Base-by-base conservation (phyloP, 371 early-diverging fungal genomes). In the Phascolomyces articulosus region DNA sequence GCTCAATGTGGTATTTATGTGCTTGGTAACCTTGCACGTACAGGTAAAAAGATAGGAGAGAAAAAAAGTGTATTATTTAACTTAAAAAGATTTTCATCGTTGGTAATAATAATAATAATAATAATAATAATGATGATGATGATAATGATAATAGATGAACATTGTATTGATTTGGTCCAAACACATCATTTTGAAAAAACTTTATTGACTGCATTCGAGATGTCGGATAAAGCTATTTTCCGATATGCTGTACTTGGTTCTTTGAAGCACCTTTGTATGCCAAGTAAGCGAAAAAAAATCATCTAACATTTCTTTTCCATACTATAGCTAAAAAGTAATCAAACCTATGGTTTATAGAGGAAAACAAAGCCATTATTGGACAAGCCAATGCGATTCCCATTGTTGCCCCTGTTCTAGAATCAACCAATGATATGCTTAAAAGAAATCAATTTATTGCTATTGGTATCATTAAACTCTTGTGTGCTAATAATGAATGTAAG, bases 401-500 rank as follows among this genome's bases (percentile, higher is more conserved):
- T 3, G 63, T 85, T 3, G 62, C 85, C 23, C 81, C 84, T 9
- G 57, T 79, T 16, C 58, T 89, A 16, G 80, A 84, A 40, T 53
- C 74, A 21, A 71, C 76, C 15, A 87, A 87, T 54, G 86, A 87
- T 66, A 82, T 80, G 85, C 82, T 78, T 62, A 84, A 83, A 54
- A 81, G 88, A 40, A 77, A 87, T 40, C 90, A 89, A 66, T 82
- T 84, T 49, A 75, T 83, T 6, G 75, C 81, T 10, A 78, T 87
- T 62, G 87, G 87, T n/a, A 83, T 87, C 13, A 61, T 89, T 34
- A 89, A 89, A 66, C 74, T 87, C 44, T 72, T 89, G n/a, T 79
- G 85, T 55, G 61, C 70, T 18, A 66, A 72, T 20, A 65, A 74
- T 28, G 71, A 83, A 66, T 76, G 85, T 83, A 73, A 57, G 75